Percentiles rank a stretch among this genome's conserved stretches.
phyloP scores from a whole-genome alignment of 1,284 basidiomycete species.

The Fistulina hepatica region DNA sequence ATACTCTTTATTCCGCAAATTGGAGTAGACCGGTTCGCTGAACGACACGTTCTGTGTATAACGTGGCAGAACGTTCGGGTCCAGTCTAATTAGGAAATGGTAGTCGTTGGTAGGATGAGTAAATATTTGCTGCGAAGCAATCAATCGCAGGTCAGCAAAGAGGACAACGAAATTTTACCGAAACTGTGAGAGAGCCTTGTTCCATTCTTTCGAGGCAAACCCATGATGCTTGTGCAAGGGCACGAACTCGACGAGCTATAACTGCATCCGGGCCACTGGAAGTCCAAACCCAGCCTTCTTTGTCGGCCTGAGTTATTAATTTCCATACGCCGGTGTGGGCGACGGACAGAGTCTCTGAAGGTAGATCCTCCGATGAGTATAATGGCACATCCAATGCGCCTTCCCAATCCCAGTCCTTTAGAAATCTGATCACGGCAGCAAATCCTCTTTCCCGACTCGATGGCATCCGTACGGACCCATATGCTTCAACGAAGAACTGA shows the following conservation, averaged over 20 bases:
- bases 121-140: slow-evolving; percentile 59
- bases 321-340: slow-evolving; percentile 56
- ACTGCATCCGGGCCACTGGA: slow-evolving; percentile 49
- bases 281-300: slow-evolving; percentile 70
- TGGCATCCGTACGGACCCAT: slow-evolving; percentile 33
- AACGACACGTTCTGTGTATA: slow-evolving; percentile 57
- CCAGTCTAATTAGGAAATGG: slow-evolving; percentile 74
- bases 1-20: not conserved
- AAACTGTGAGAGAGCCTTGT: slow-evolving; percentile 34
- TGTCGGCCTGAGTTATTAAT: slow-evolving; percentile 74
- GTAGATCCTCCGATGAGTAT: slow-evolving; percentile 29
- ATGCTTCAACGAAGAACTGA: slow-evolving; percentile 38
- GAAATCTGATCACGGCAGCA: slow-evolving; percentile 58
- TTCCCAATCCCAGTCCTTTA: slow-evolving; percentile 83
- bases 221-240: slow-evolving; percentile 67
- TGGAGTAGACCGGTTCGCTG: slow-evolving; percentile 14
- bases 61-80: slow-evolving; percentile 57
- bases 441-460: slow-evolving; percentile 76
- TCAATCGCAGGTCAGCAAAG: not conserved
- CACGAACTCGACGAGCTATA: slow-evolving; percentile 59
- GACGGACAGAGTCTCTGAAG: not conserved
- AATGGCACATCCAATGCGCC: slow-evolving; percentile 52
- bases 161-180: slow-evolving; percentile 29
- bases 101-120: slow-evolving; percentile 78
- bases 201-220: slow-evolving; percentile 36